Conservation (phyloP, 2,329 filamentous ascomycete species). For the Lasiodiplodia gonubiensis region DNA sequence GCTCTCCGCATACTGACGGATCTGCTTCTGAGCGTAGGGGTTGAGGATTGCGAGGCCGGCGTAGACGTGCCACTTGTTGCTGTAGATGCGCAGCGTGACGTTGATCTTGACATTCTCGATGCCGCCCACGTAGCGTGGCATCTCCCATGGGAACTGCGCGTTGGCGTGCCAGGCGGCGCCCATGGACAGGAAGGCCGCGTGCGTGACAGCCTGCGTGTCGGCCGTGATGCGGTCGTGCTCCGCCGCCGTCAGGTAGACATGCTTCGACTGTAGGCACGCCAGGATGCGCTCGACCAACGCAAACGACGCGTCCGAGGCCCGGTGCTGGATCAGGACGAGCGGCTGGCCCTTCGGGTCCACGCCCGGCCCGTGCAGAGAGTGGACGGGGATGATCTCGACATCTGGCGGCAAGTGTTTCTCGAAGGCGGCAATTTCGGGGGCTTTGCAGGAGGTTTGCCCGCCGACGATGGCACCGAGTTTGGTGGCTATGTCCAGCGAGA, state of each 20-base stretch:
- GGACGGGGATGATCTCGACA: slow-evolving; percentile 92
- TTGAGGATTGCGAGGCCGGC: slow-evolving; percentile 96
- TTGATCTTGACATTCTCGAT: slow-evolving; percentile 99
- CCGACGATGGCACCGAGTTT: slow-evolving; percentile 95
- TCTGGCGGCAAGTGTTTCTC: slow-evolving; percentile 85
- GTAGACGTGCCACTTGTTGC: slow-evolving; percentile 99
- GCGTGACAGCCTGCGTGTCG: slow-evolving; percentile 96
- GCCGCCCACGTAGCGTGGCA: slow-evolving; percentile 91
- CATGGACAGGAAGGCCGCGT: slow-evolving; percentile 95
- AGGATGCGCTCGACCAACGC: slow-evolving; percentile 81
- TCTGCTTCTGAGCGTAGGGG: slow-evolving; percentile 88
- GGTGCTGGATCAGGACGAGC: slow-evolving; percentile 89
- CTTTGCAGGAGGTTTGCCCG: slow-evolving; percentile 97
- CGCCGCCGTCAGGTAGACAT: slow-evolving; percentile 83
- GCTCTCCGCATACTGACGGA: slow-evolving; percentile 88
- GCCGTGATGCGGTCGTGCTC: slow-evolving; percentile 97
- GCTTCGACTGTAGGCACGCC: slow-evolving; percentile 80
- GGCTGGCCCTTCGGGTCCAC: slow-evolving; percentile 90
- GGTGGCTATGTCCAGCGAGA: slow-evolving; percentile 67
- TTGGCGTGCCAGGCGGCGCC: slow-evolving; percentile 97
- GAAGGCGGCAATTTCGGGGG: slow-evolving; percentile 92
- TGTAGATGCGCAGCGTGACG: slow-evolving; percentile 94
- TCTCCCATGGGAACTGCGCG: slow-evolving; percentile 95
- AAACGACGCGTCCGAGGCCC: slow-evolving; percentile 77
- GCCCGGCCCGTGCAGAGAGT: slow-evolving; percentile 92